Evolutionary conservation across 306 rosid genomes (phyloP).

Genomic region (Sphenostylis stenocarpa): DNA sequence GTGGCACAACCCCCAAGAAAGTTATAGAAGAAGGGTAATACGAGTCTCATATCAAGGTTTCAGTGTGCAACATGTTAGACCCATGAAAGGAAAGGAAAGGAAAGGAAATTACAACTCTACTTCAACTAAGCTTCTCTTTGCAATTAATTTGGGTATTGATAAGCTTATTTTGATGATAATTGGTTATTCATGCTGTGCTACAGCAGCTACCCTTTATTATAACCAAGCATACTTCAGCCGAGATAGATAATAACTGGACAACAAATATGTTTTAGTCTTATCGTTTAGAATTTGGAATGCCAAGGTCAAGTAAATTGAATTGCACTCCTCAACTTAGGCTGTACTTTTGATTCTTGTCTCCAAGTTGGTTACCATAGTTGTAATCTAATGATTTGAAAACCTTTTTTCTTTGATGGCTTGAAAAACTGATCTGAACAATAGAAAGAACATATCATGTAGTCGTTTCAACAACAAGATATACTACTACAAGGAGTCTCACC

Average conservation of each 20-base stretch:
- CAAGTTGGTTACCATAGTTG: not conserved
- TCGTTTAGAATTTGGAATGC: not conserved
- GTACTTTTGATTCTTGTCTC: not conserved
- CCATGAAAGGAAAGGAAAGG: not conserved
- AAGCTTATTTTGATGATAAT: not conserved
- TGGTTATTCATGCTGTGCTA: not conserved
- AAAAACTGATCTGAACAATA: not conserved
- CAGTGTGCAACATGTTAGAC: not conserved
- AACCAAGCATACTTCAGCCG: not conserved
- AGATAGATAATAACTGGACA: not conserved
- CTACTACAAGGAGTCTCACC: not conserved
- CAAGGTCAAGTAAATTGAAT: not conserved
- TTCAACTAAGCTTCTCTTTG: no score
- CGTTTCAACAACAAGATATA: not conserved
- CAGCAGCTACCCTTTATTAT: not conserved
- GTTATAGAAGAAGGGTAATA: not conserved
- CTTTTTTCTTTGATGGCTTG: not conserved
- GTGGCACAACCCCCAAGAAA: not conserved
- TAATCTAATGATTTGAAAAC: not conserved
- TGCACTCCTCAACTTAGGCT: not conserved
- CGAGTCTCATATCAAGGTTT: not conserved
- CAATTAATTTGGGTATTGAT: not conserved
- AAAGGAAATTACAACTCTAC: not conserved
- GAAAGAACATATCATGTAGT: not conserved
- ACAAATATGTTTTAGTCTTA: not conserved